Evolutionary conservation across 805 yeast genomes (phyloP).

Genomic region (Barnettozyma botsteinii): DNA sequence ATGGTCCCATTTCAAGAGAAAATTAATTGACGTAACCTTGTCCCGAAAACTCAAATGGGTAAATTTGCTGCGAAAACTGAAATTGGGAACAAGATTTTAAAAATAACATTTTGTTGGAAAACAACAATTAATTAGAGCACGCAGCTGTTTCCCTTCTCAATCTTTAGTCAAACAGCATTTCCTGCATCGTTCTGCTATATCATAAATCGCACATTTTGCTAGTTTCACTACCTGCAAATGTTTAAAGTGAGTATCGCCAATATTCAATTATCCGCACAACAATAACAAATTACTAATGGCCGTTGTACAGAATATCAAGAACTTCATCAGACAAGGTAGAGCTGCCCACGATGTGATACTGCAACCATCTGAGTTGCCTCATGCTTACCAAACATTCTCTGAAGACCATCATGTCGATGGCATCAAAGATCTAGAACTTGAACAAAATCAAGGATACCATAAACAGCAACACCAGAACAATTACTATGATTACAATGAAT

Average conservation of each 20-base stretch:
- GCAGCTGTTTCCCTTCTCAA: too few relatives aligned
- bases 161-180: too few relatives aligned
- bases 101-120: too few relatives aligned
- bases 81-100: too few relatives aligned
- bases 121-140: too few relatives aligned
- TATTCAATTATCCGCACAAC: too few relatives aligned
- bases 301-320: slow-evolving; percentile 31
- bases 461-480: slow-evolving; percentile 7
- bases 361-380: not conserved
- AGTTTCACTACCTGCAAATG: not conserved
- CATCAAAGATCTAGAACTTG: not conserved
- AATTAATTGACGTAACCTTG: too few relatives aligned
- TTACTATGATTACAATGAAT: slow-evolving; percentile 21
- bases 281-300: slow-evolving; percentile 5
- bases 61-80: too few relatives aligned
- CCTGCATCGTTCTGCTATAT: too few relatives aligned
- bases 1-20: too few relatives aligned
- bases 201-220: too few relatives aligned
- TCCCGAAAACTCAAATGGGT: too few relatives aligned
- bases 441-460: not conserved
- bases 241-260: slow-evolving; percentile 1
- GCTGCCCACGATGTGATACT: slow-evolving; percentile 26
- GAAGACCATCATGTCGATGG: slow-evolving; percentile 1
- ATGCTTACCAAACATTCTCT: not conserved
- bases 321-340: slow-evolving; percentile 39